Base-by-base conservation (phyloP, 345 rosid species). In the Gossypium stocksii region DNA sequence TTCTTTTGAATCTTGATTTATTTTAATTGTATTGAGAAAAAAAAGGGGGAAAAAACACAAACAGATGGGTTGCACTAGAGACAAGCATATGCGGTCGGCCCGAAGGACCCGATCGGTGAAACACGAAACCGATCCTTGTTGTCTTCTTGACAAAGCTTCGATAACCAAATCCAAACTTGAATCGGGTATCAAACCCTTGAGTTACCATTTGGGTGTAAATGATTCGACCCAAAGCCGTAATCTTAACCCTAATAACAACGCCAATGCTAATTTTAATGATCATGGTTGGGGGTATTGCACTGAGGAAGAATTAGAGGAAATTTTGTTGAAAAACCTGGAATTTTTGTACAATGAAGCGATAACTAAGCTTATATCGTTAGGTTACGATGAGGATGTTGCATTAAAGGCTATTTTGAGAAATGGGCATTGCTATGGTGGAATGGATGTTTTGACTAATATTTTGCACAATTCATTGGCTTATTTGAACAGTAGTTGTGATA, bases 381-480 rank as follows among this genome's bases (percentile, higher is more conserved):
- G 97, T 41, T 89, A 92, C 44, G 92, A 83, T 57, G 92, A 89
- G 77, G 97, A 89, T 74, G 86, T 83, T 53, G 93, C 95, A 1
- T 80, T 92, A 41, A 89, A 83, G 81, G 97, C 97, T 13, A 78
- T 94, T 16, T 81, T 94, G 85, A 84, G 89, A 19, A 89, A 89
- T 67, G 97, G 98, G 38, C 86, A 89, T 72, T 92, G 97, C 64
- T 92, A 88, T 79, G 97, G 98, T 61, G 97, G 88, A 14, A 89
- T 84, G 92, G 98, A 90, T 82, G 95, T 89, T 58, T 78, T 89
- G 79, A 87, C 90, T 23, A 94, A 92, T 76, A 91, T 92, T 45
- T 44, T 91, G 79, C 88, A 90, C 74, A 92, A 91, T 59, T 83
- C 97, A 0, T 76, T 92, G 82, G 89, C 92, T 60, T 88, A 87